Evolutionary conservation across 257 asterid species (phyloP).

Genomic region (Avicennia marina): DNA sequence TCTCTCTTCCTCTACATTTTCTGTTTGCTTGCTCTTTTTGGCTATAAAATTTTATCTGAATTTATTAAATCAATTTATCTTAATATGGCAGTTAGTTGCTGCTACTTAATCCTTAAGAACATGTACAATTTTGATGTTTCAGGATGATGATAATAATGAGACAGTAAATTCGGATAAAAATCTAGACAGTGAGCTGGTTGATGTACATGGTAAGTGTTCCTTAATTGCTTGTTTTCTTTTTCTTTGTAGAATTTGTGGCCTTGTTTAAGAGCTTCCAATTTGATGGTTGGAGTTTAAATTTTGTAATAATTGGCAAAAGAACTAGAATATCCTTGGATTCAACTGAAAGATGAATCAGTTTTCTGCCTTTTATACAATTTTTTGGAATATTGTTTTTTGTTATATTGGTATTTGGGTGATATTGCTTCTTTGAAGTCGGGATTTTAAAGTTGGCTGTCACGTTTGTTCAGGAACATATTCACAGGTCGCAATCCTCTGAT

Average conservation of each 20-base stretch:
- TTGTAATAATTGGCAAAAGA: too few species aligned
- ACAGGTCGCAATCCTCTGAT: not conserved
- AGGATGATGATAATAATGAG: conserved; percentile 39
- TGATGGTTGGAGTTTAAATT: too few species aligned
- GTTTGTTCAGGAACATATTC: not conserved
- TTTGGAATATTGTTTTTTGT: not conserved
- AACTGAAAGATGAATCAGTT: too few species aligned
- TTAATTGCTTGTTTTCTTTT: not conserved
- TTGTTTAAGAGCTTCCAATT: too few species aligned
- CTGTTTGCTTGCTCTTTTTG: too few species aligned
- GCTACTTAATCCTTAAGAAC: conserved; percentile 1
- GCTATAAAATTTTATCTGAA: not conserved
- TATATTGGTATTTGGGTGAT: not conserved
- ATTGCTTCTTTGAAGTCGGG: not conserved
- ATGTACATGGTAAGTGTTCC: conserved; percentile 51
- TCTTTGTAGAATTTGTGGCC: not conserved
- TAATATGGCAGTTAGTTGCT: not conserved
- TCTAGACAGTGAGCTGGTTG: conserved; percentile 31
- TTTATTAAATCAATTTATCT: not conserved
- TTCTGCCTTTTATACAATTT: not conserved
- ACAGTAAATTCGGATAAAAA: conserved; percentile 31
- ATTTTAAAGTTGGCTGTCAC: not conserved
- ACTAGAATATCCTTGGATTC: too few species aligned
- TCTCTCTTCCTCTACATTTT: too few species aligned
- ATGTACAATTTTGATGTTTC: conserved; percentile 15